These are phyloP conservation scores for Schizochytrium sp. DNA, from an alignment of 108 stramenopile genomes.

Conservation along the genomic window DNA sequence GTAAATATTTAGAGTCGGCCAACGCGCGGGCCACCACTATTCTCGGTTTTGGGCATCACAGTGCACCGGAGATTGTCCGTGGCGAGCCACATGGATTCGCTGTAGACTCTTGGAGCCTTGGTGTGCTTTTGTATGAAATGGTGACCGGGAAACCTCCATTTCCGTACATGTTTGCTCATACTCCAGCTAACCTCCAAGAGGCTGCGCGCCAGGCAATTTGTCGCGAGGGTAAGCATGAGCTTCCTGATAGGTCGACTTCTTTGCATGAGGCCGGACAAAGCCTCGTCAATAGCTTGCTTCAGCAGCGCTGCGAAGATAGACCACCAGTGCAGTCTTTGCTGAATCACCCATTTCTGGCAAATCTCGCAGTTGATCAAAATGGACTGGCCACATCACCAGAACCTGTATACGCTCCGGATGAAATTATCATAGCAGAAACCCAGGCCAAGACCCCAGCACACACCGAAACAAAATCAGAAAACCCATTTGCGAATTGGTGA, in stretches of 20 bases:
- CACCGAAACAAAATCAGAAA: too few relatives aligned
- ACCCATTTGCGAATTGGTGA: too few relatives aligned
- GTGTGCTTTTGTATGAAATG: constrained; percentile 1
- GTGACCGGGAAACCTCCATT: constrained; percentile 11
- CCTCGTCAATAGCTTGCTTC: too few relatives aligned
- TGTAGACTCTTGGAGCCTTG: constrained; percentile 19
- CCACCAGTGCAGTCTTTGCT: too few relatives aligned
- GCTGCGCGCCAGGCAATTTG: constrained; percentile 6
- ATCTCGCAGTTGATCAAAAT: too few relatives aligned
- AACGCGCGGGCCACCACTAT: not conserved
- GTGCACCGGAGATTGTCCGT: constrained; percentile 34
- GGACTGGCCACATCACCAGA: too few relatives aligned
- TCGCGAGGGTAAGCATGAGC: not conserved
- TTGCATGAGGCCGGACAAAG: too few relatives aligned
- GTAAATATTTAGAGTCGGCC: not conserved
- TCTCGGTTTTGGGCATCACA: constrained; percentile 45
- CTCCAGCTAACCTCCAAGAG: not conserved
- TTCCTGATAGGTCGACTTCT: not conserved
- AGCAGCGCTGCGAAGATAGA: too few relatives aligned
- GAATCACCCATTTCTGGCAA: too few relatives aligned
- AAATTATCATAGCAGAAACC: too few relatives aligned
- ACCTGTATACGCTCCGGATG: too few relatives aligned
- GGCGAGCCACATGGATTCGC: not conserved
- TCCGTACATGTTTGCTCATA: constrained; percentile 34
- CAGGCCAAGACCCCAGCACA: too few relatives aligned